A percentile compares a stretch with the other conserved stretches of the same genome.
Conservation (phyloP, 768 basidiomycete genomes). For the Tricholoma flavovirens region DNA sequence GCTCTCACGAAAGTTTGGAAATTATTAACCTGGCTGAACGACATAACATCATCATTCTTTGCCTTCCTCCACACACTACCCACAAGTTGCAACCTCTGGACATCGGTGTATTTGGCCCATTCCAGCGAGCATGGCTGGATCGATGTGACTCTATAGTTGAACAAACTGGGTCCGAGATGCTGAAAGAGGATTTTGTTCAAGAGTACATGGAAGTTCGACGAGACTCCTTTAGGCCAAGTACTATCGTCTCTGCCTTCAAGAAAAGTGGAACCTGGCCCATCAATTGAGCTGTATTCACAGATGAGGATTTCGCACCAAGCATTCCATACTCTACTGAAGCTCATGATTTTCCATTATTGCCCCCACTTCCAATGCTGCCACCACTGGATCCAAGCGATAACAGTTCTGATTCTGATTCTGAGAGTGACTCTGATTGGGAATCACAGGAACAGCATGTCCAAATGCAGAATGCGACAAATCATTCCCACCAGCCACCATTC, state of each 20-base stretch:
- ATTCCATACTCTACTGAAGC: too few relatives aligned
- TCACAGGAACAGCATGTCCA: too few relatives aligned
- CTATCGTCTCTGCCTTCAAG: conserved; percentile 13
- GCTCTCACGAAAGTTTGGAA: too few relatives aligned
- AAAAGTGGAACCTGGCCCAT: conserved; percentile 17
- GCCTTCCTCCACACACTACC: too few relatives aligned
- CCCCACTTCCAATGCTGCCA: too few relatives aligned
- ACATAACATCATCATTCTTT: conserved; percentile 21
- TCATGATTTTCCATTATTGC: too few relatives aligned
- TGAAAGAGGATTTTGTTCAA: conserved; percentile 12
- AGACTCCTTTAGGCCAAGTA: conserved; percentile 7
- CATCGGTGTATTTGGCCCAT: too few relatives aligned
- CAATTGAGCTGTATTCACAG: conserved; percentile 14
- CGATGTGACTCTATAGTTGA: not conserved
- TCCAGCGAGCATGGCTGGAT: conserved; percentile 14
- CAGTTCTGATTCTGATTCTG: too few relatives aligned
- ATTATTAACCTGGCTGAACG: not conserved
- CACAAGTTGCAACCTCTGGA: conserved; percentile 32
- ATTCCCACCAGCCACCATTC: too few relatives aligned
- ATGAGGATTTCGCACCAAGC: conserved; percentile 6
- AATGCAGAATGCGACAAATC: too few relatives aligned
- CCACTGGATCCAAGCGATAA: too few relatives aligned
- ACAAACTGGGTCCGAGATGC: conserved; percentile 16
- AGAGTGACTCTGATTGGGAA: too few relatives aligned
- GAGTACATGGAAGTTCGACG: conserved; percentile 15